Conservation (phyloP, 805 yeast genomes). For the Pichia pseudocactophila region DNA sequence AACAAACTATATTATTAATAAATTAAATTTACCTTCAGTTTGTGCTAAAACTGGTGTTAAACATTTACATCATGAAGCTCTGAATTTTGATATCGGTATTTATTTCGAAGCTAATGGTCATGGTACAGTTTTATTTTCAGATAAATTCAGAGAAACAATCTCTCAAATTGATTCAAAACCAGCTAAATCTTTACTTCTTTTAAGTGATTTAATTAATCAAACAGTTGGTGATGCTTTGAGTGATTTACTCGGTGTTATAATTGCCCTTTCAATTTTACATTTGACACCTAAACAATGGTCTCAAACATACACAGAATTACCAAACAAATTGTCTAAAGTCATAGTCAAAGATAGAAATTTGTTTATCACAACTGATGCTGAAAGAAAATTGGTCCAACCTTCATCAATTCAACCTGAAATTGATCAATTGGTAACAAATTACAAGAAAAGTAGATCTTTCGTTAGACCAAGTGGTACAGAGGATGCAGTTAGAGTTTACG, state of each 20-base stretch:
- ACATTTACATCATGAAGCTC: constrained; percentile 89
- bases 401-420: constrained; percentile 53
- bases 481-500: constrained; percentile 92
- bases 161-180: constrained; percentile 36
- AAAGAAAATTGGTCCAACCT: constrained; percentile 71
- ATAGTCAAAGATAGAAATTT: constrained; percentile 71
- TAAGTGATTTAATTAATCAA: constrained; percentile 77
- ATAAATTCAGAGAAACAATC: constrained; percentile 37
- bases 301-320: constrained; percentile 68
- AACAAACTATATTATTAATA: constrained; percentile 56
- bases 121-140: constrained; percentile 84
- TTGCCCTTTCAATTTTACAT: constrained; percentile 42
- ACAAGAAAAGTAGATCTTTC: constrained; percentile 63
- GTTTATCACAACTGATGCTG: constrained; percentile 86
- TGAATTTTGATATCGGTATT: constrained; percentile 78
- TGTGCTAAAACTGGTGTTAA: constrained; percentile 96
- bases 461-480: constrained; percentile 98
- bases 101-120: constrained; percentile 99
- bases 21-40: constrained; percentile 64
- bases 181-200: constrained; percentile 44
- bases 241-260: constrained; percentile 74
- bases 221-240: constrained; percentile 98
- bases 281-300: constrained; percentile 64
- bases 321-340: constrained; percentile 76
- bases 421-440: constrained; percentile 49